Conservation (phyloP, 2,329 filamentous ascomycete genomes). For the Thielaviopsis musarum region DNA sequence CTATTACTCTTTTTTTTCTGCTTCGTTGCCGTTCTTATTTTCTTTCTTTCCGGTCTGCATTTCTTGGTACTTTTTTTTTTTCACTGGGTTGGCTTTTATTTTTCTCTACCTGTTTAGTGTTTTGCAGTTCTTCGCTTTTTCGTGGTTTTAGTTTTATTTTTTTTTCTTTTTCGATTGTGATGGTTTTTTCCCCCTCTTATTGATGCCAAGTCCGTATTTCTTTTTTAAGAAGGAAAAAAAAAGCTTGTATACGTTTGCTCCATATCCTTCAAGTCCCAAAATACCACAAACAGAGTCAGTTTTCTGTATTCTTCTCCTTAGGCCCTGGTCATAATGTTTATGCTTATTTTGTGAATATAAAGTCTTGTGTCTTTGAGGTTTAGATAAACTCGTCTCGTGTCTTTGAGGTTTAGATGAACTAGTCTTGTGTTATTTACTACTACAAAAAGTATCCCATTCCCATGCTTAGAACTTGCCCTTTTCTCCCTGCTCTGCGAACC, state of each 20-base stretch:
- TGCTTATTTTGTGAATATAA: not conserved
- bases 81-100: conserved; percentile 1
- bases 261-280: not conserved
- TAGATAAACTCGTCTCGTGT: no score
- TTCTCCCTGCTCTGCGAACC: not conserved
- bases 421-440: not conserved
- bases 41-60: not conserved
- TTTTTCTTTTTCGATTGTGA: not conserved
- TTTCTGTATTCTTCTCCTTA: not conserved
- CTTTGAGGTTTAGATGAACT: no score
- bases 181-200: not conserved
- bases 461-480: not conserved
- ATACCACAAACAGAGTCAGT: not conserved
- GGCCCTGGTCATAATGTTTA: not conserved
- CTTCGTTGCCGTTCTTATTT: not conserved
- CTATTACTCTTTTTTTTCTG: not conserved
- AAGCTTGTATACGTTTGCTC: not conserved
- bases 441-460: no score
- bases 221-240: not conserved
- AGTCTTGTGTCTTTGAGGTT: no score
- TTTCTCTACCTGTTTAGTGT: not conserved
- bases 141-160: not conserved
- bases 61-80: not conserved
- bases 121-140: not conserved
- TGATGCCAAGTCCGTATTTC: no score